Evolutionary conservation across 768 basidiomycete genomes (phyloP), one percentile per base, ranked within the genome.

Genomic region (Amanita inopinata): DNA sequence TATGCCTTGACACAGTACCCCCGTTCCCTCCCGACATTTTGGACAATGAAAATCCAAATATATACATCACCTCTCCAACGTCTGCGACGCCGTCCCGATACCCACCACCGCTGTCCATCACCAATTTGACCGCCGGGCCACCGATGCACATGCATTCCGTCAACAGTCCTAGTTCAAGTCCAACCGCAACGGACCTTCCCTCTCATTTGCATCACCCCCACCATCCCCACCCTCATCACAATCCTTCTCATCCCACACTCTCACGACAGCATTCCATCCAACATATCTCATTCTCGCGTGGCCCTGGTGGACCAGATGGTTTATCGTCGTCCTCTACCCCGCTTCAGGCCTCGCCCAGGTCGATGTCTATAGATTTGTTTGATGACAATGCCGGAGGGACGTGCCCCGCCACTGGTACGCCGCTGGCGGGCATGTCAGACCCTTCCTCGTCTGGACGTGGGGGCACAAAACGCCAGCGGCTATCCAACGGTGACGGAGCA

Each of bases 51-150:
- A 74, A 68, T 40, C 82, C 83, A 6, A 80, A 83, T 49, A 84
- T 87, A 51, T 82, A 71, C 54, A 68, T 88, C 50, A 87, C 81
- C 2, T 78, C 80, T 0, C 81, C 84, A 2, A 67, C 71, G 2
- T 55, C 73, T 15, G 63, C 63, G 3, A 56, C 59, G 10, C 43
- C 53, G 2, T 56, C 63, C 5, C 59, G 65, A 9, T 70, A 61
- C 39, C 65, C 70, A 32, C 68, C 70, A 12, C 69, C 67, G 17
- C 58, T 69, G 25, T 65, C 66, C 23, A 67, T 70, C 53, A 44
- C 18, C 28, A 66, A 61, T 49, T 54, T 68, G 31, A 55, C 53
- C 43, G 61, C 49, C 17, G 30, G 32, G 51, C 60, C 55, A 19
- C 55, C 62, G 18, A 52, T 67, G 49, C 71, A 71, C 42, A 56